Base-by-base conservation (phyloP, 75 land plant species). In the Cunninghamia lanceolata region DNA sequence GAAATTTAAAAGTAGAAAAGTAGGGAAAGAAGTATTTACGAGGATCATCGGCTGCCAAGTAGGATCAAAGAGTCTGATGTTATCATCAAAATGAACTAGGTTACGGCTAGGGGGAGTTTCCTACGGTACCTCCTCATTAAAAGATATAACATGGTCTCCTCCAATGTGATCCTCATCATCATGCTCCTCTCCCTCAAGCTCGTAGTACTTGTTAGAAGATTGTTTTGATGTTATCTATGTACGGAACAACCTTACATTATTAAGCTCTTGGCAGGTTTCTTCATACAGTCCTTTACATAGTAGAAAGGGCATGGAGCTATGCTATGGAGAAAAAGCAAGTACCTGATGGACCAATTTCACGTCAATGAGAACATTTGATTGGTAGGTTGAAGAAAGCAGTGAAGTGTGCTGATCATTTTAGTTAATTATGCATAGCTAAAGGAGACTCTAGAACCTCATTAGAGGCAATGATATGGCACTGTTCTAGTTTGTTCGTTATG, bases 231-330 rank as follows among this genome's bases (percentile, higher is more conserved):
- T 45, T 80, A 73, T 73, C 47, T 10, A 13, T 17, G n/a, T 13
- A 80, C 9, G 10, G 10, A 45, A 43, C 34, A 80, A n/a, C 46
- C 40, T 17, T 4, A 54, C 32, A 54, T 83, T 2, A 82, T 32
- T 11, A 86, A 28, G 21, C 45, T 53, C 34, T 68, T 85, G 84
- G 86, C 86, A 98, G 99, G 93, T 92, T 87, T 90, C 95, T 98
- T 78, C 99, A 98, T 86, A 34, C 97, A 52, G 88, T 96, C 85
- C 93, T 98, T 30, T 98, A 98, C 84, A 86, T 88, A 86, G 96
- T 96, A n/a, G 99, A 98, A 86, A 93, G 99, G 88, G 99, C 99
- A 13, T 98, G 99, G 99, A 94, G 97, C 86, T 93, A 98, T 91
- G 99, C 97, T 4, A 96, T 95, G 97, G 99, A 97, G 87, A 92